phyloP scores from a whole-genome alignment of 768 basidiomycete genomes.

The Lentinula raphanica region DNA sequence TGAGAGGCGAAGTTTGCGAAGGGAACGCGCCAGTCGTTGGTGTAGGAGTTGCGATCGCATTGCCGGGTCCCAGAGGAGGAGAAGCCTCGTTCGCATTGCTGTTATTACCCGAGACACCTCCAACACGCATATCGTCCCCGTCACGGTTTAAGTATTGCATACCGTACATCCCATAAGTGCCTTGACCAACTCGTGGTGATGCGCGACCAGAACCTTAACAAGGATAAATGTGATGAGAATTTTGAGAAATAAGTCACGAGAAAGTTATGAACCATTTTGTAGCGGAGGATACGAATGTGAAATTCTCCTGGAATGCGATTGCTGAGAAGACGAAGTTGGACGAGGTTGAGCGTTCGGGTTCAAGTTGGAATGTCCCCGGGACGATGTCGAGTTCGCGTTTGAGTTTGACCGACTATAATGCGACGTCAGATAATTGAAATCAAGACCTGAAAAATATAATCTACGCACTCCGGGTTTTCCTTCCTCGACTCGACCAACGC shows the following conservation, averaged over 20 bases:
- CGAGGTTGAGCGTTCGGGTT: slow-evolving; percentile 18
- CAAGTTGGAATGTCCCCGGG: slow-evolving; percentile 12
- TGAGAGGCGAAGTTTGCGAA: neutral
- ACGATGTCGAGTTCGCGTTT: neutral
- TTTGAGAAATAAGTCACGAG: neutral
- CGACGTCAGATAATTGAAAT: neutral
- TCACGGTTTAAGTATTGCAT: slow-evolving; percentile 61
- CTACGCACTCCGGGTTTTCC: neutral
- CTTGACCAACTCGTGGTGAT: slow-evolving; percentile 18
- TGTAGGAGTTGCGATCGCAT: neutral
- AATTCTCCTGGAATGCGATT: neutral
- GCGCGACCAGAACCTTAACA: slow-evolving; percentile 20
- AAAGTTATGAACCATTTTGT: neutral
- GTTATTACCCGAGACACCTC: slow-evolving; percentile 1
- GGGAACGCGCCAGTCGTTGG: neutral
- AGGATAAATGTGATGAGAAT: neutral
- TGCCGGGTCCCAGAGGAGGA: neutral
- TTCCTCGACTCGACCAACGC: slow-evolving; percentile 27
- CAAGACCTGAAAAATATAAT: neutral
- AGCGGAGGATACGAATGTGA: slow-evolving; percentile 1
- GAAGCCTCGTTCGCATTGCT: neutral
- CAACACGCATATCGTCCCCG: slow-evolving; percentile 48
- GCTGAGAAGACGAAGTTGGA: neutral
- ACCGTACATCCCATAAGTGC: slow-evolving; percentile 41
- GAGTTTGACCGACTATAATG: neutral